Conservation (phyloP, 148 eudicot genomes). For the Chenopodium album region DNA sequence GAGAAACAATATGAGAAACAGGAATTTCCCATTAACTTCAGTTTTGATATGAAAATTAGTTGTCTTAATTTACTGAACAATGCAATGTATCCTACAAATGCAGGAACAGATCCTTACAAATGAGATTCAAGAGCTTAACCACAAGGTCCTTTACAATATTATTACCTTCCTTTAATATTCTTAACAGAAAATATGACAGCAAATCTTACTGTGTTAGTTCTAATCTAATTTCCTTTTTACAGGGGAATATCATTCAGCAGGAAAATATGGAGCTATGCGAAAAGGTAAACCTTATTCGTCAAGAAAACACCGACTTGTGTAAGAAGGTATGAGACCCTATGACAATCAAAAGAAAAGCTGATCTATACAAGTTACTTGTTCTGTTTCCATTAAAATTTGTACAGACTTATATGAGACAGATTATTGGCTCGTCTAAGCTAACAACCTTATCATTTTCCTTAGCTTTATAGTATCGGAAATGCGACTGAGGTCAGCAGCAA, state of each 20-base stretch:
- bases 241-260: conserved; percentile 62
- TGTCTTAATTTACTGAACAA: no score
- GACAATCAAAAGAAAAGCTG: background rate
- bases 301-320: conserved; percentile 46
- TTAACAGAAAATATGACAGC: background rate
- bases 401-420: no score
- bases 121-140: conserved; percentile 15
- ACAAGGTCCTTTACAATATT: background rate
- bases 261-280: conserved; percentile 70
- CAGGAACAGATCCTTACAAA: conserved; percentile 13
- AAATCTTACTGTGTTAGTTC: background rate
- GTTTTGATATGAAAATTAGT: background rate
- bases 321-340: conserved; percentile 37
- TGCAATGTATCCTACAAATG: background rate
- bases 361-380: background rate
- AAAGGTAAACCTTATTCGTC: conserved; percentile 53
- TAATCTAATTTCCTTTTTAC: conserved; percentile 16
- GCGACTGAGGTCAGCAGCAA: conserved; percentile 25
- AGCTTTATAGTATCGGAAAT: conserved; percentile 44
- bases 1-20: no score
- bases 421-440: background rate
- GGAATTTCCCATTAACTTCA: background rate
- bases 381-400: background rate
- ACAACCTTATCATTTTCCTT: conserved; percentile 12
- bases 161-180: background rate